These are phyloP conservation scores for Sordaria brevicollis DNA, from an alignment of 495 filamentous ascomycete genomes.

Conservation along the genomic window DNA sequence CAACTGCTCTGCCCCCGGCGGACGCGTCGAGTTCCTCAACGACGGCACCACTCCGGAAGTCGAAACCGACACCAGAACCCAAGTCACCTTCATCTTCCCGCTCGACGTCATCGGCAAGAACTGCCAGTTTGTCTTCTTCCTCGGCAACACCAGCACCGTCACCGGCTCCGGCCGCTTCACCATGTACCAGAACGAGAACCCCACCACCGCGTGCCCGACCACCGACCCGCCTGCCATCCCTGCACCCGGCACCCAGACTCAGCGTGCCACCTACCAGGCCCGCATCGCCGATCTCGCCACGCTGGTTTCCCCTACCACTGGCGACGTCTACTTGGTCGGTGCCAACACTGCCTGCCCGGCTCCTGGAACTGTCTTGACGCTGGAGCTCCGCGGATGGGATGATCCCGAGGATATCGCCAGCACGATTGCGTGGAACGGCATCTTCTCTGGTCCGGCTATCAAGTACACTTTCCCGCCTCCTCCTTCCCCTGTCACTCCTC, in stretches of 20 bases:
- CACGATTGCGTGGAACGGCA: not conserved
- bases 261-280: not conserved
- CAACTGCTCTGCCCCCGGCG: not conserved
- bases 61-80: not conserved
- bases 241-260: rapidly evolving
- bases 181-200: not conserved
- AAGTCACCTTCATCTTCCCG: not conserved
- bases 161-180: not conserved
- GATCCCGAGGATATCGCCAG: not conserved
- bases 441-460: not conserved
- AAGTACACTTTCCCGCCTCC: not conserved
- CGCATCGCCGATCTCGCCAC: not conserved
- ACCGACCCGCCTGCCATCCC: not conserved
- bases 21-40: not conserved
- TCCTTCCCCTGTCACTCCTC: not conserved
- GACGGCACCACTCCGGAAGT: not conserved
- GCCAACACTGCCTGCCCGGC: not conserved
- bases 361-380: not conserved
- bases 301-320: not conserved
- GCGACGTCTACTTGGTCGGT: not conserved
- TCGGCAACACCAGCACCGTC: not conserved
- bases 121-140: not conserved
- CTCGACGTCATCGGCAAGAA: not conserved
- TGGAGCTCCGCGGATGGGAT: not conserved
- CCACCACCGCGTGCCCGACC: not conserved